Percentiles rank a stretch among this genome's conserved stretches.
Conservation (phyloP, 176 grass and related monocot species). For the Ampelocalamus luodianensis region DNA sequence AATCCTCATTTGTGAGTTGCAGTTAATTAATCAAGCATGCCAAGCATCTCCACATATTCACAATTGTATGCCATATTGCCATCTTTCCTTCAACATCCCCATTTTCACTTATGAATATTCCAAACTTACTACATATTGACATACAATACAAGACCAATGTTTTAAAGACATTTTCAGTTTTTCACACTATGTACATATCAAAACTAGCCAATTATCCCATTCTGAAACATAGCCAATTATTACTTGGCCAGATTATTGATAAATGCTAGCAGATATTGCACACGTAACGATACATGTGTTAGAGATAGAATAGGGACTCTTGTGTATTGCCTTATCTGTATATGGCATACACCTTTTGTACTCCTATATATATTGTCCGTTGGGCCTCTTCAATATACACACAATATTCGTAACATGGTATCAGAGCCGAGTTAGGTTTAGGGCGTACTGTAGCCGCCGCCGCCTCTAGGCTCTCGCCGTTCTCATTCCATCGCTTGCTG, state of each 20-base stretch:
- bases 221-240: not conserved
- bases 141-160: not conserved
- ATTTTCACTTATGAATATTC: not conserved
- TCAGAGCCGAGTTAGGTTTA: too few species aligned
- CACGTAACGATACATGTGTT: not conserved
- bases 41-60: not conserved
- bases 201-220: not conserved
- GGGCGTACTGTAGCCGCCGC: too few species aligned
- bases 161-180: conserved; percentile 11
- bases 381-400: too few species aligned
- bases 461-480: too few species aligned
- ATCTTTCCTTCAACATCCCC: not conserved
- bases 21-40: not conserved
- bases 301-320: too few species aligned
- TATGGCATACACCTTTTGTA: too few species aligned
- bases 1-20: not conserved
- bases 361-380: too few species aligned
- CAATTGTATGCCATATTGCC: not conserved
- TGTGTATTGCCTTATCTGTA: too few species aligned
- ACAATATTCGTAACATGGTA: too few species aligned
- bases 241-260: conserved; percentile 7
- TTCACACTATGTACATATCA: not conserved
- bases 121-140: not conserved
- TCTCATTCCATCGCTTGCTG: too few species aligned
- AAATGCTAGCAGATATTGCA: not conserved